Conservation (phyloP, 2,329 filamentous ascomycete species). For the Fusarium sp. region DNA sequence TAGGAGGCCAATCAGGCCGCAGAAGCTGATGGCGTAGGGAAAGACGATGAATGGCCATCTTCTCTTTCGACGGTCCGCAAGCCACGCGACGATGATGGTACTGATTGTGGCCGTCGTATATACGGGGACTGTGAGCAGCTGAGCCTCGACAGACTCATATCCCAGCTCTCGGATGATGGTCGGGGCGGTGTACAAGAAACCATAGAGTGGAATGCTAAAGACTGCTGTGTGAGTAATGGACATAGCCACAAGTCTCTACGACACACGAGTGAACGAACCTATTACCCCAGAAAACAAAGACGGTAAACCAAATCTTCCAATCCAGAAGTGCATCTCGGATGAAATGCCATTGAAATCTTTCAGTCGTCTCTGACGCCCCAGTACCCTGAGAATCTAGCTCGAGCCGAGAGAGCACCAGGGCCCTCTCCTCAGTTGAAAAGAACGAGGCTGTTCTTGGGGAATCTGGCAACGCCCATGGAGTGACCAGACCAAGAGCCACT, state of each 20-base stretch:
- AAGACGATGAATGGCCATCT: constrained; percentile 7
- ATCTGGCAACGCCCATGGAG: not conserved
- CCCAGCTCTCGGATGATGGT: constrained; percentile 4
- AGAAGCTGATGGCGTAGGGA: constrained; percentile 1
- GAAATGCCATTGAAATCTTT: constrained; percentile 1
- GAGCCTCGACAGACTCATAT: constrained; percentile 3
- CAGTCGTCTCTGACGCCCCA: not conserved
- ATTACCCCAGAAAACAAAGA: constrained; percentile 9
- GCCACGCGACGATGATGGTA: not conserved
- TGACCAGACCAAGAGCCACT: not conserved
- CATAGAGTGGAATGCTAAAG: constrained; percentile 1
- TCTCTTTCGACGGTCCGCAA: not conserved
- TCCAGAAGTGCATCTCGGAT: not conserved
- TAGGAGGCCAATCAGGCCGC: not conserved
- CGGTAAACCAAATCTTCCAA: constrained; percentile 16
- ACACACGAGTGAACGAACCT: not conserved
- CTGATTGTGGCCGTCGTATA: not conserved
- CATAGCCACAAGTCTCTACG: not conserved
- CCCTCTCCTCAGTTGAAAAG: not conserved
- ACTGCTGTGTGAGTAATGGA: not conserved
- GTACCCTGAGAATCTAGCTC: not conserved
- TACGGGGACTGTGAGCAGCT: constrained; percentile 11
- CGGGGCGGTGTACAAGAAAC: constrained; percentile 11
- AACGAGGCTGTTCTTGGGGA: constrained; percentile 1
- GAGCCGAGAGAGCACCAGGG: not conserved